A percentile compares a stretch with the other conserved stretches of the same genome.
Conservation (phyloP, 2,329 filamentous ascomycete species). For the Grosmannia penicillata region DNA sequence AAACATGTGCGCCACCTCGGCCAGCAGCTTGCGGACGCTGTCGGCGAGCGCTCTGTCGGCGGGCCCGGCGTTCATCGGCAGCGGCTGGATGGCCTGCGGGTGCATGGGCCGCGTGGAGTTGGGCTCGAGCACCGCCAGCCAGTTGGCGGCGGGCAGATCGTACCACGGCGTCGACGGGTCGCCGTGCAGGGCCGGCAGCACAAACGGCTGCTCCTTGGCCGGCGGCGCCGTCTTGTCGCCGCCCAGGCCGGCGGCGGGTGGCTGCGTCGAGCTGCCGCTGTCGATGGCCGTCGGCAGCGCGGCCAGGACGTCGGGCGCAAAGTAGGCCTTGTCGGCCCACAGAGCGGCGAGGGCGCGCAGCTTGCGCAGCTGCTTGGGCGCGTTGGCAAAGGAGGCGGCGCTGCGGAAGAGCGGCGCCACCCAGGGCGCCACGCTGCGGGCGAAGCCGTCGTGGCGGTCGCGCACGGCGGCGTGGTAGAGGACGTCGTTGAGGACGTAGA, state of each 20-base stretch:
- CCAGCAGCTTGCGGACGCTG: constrained; percentile 56
- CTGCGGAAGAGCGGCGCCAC: constrained; percentile 47
- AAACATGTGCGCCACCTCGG: constrained; percentile 56
- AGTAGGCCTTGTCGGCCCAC: constrained; percentile 57
- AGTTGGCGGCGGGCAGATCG: constrained; percentile 68
- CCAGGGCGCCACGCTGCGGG: constrained; percentile 38
- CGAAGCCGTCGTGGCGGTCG: constrained; percentile 33
- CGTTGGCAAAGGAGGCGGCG: constrained; percentile 41
- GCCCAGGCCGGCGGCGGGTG: constrained; percentile 14
- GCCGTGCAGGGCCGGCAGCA: constrained; percentile 65
- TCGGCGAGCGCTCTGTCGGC: constrained; percentile 50
- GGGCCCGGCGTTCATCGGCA: constrained; percentile 54
- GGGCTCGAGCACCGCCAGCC: constrained; percentile 64
- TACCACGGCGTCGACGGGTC: constrained; percentile 61
- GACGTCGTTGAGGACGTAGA: constrained; percentile 68
- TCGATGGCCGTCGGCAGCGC: constrained; percentile 45
- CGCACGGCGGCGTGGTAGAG: constrained; percentile 52
- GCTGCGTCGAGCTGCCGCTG: neutral
- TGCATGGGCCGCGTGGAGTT: constrained; percentile 64
- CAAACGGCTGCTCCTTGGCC: constrained; percentile 28
- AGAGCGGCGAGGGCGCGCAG: constrained; percentile 48
- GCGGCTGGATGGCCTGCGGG: constrained; percentile 52
- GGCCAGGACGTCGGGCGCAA: constrained; percentile 32
- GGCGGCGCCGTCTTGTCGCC: constrained; percentile 4
- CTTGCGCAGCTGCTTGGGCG: constrained; percentile 52